Base-by-base conservation (phyloP, 116 monocot species). In the Trichopus zeylanicus region DNA sequence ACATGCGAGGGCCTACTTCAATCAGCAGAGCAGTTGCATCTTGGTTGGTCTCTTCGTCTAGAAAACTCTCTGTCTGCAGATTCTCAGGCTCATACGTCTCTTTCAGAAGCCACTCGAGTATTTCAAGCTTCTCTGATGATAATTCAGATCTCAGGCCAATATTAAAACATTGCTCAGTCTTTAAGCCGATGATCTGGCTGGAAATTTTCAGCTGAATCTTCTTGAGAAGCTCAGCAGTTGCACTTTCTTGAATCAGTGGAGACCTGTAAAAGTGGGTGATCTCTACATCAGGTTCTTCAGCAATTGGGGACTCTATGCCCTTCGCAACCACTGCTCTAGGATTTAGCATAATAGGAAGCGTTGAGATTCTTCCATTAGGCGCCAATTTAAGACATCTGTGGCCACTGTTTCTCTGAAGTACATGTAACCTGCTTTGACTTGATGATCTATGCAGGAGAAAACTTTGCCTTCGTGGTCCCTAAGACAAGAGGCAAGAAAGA, bases 1-100 rank as follows among this genome's bases (percentile, higher is more conserved):
- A 91, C 75, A 98, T 73, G 24, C 88, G 74, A 0, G 91, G 92
- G 0, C 88, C 91, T 26, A 98, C 97, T 68, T 98, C 97, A 53
- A 98, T 32, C 31, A 91, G 49, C n/a, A 80, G 48, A 25, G 72
- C 18, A n/a, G 33, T 34, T 30, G n/a, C 25, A 51, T 38, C 59
- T 27, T 31, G 23, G 31, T 7, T 12, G 34, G 18, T 21, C 55
- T 77, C 78, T 32, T 63, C 63, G 20, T 78, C 83, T 24, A 98
- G 60, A 70, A 91, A 91, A 70, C 91, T 98, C 31, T 73, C 56
- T 0, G 42, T 26, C 26, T 62, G 58, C 49, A 98, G 56, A 55
- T 98, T 91, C 26, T 91, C 88, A 15, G 97, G 91, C 65, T 98
- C 87, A 62, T 70, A 98, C 12, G 91, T 98, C 61, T 98, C 97